These are phyloP conservation scores for Fusarium poae DNA, from an alignment of 2,329 filamentous ascomycete species.

Conservation along the genomic window DNA sequence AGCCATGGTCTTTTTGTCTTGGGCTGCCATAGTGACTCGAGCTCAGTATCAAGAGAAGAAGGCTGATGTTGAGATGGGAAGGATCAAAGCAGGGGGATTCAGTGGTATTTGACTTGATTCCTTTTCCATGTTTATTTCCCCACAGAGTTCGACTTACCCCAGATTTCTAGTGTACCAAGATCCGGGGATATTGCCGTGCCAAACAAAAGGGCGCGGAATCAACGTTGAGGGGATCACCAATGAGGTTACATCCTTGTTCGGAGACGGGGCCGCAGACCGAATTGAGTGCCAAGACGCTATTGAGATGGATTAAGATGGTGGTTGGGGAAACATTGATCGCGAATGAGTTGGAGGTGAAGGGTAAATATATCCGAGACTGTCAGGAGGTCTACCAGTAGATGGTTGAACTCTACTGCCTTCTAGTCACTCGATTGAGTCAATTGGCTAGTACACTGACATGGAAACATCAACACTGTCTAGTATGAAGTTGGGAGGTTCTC, in stretches of 20 bases:
- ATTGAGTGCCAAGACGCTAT: conserved; percentile 28
- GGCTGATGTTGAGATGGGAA: background rate
- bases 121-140: conserved; percentile 9
- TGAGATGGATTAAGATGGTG: conserved; percentile 3
- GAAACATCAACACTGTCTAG: background rate
- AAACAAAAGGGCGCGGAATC: conserved; percentile 9
- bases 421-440: background rate
- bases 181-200: conserved; percentile 26
- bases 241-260: conserved; percentile 24
- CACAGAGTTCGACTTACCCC: conserved; percentile 32
- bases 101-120: conserved; percentile 36
- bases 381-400: too few relatives aligned
- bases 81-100: conserved; percentile 6
- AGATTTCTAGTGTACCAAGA: conserved; percentile 27
- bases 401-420: background rate
- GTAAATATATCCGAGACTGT: conserved; percentile 2
- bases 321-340: conserved; percentile 1
- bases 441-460: background rate
- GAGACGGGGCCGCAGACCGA: conserved; percentile 35
- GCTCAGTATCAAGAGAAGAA: background rate
- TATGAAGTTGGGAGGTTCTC: background rate
- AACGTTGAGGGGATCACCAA: conserved; percentile 37
- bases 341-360: background rate
- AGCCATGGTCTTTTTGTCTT: conserved; percentile 21
- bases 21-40: conserved; percentile 24